These are phyloP conservation scores for Deinandra increscens DNA, from an alignment of 129 eudicot genomes.

Conservation along the genomic window DNA sequence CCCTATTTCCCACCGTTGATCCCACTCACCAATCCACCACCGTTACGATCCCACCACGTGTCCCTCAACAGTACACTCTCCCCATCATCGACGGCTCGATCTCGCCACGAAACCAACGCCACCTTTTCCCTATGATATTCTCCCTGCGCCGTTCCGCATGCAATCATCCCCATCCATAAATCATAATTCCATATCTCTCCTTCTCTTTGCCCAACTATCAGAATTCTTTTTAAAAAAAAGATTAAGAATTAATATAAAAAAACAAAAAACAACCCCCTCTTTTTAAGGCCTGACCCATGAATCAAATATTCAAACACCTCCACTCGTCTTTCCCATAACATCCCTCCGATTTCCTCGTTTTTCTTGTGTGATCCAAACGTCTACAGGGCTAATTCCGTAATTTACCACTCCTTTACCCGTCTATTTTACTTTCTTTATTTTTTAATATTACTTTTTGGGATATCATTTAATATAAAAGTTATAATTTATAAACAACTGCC, in stretches of 20 bases:
- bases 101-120: constrained; percentile 31
- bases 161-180: constrained; percentile 19
- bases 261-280: constrained; percentile 30
- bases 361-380: constrained; percentile 22
- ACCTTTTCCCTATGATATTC: constrained; percentile 15
- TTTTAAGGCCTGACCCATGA: constrained; percentile 40
- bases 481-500: not conserved
- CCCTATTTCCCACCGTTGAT: constrained; percentile 31
- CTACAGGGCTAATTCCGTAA: constrained; percentile 42
- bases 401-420: constrained; percentile 6
- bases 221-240: not conserved
- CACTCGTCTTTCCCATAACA: constrained; percentile 29
- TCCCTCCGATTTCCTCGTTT: constrained; percentile 26
- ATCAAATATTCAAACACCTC: constrained; percentile 26
- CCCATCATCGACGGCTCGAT: constrained; percentile 35
- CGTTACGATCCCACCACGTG: constrained; percentile 38
- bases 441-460: constrained; percentile 1
- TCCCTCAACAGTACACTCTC: not conserved
- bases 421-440: not conserved
- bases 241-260: not conserved
- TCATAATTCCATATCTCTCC: constrained; percentile 32
- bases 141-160: constrained; percentile 39
- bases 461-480: not conserved
- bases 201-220: constrained; percentile 10
- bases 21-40: not conserved